Base-by-base conservation (phyloP, 2,329 filamentous ascomycete genomes). In the Leptographium lundbergii region DNA sequence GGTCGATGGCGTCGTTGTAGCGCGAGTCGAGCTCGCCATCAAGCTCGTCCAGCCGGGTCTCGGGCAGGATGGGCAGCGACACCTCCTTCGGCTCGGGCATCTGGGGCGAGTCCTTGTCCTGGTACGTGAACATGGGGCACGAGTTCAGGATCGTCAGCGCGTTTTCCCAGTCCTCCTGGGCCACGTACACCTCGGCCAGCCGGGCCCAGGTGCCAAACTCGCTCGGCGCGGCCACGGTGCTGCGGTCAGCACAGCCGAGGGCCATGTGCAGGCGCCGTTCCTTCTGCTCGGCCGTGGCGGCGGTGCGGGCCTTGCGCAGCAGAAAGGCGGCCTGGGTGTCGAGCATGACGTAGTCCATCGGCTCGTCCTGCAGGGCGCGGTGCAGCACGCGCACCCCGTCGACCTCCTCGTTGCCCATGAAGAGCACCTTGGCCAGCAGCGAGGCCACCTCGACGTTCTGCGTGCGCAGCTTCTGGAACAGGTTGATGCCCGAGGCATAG, bases 111-210 rank as follows among this genome's bases (percentile, higher is more conserved):
- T 99, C 94, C 72, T 96, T 97, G 73, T 99, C 94, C 72, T 97
- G 94, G 72, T 99, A 97, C 7, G 94, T 99, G 72, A 99, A 99
- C 94, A 99, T 99, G 10, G 94, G 94, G 71, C 94, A 99, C 22
- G 94, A 99, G 74, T 99, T 99, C 57, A 99, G 80, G 4, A 94
- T 97, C 6, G 95, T 85, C 27, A 99, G 80, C 0, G 94, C 94
- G 65, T 97, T 84, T 69, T 97, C 94, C 91, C 94, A 99, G 69
- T 95, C 89, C 70, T 99, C 94, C 73, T 95, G 83, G 56, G 87
- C 83, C 59, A 97, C 89, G 66, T 99, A 99, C 36, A 97, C 88
- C 69, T 97, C 90, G 2, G 91, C 91, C 63, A 99, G 74, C 60
- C 91, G 81, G 60, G 94, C 92, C 94, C 94, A 99, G 0, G 94